Evolutionary conservation across 1,284 basidiomycete species (phyloP), one percentile per base, ranked within the genome.

Genomic region (Agaricales sp.): DNA sequence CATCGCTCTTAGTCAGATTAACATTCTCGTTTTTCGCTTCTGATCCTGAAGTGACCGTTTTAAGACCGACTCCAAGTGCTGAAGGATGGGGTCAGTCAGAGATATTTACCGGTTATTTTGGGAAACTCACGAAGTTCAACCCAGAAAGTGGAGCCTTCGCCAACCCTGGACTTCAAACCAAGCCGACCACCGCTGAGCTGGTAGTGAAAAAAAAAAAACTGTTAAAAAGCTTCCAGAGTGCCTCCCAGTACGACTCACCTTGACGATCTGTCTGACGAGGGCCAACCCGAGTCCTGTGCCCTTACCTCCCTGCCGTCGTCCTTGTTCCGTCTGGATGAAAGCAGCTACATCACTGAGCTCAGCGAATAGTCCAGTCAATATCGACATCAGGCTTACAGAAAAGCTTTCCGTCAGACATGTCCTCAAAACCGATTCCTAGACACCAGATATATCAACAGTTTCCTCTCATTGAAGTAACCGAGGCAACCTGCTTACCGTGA

Each of bases 261-360:
- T 41, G 51, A 87, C 78, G 53, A 87, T 85, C 59, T 83, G 82
- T 24, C 80, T 68, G n/a, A 85, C 80, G 21, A 87, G 70, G 3
- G 81, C 82, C 18, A 87, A 60, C 8, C 82, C 82, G 14, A 84
- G 63, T 2, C 81, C 82, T 0, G 79, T 81, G 3, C 82, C 82
- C 62, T 84, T 83, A 11, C 80, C 80, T 49, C 79, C 67, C 61
- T 86, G 82, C 54, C 76, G 67, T 47, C 79, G 67, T 2, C 82
- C 82, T 56, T 71, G 67, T 55, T 78, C 74, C 2, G 76, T 78
- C 59, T 78, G 75, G 51, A 73, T 74, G 57, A 73, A 75, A 24
- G 73, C 68, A 38, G 69, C 71, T 72, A 45, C 49, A 21, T 12
- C 18, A 45, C 12, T 45, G 21, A 22, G 6, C 6, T 14, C 11